Evolutionary conservation across 805 yeast genomes (phyloP), one percentile per base, ranked within the genome.

Genomic region (Citeromyces nyonsensis): DNA sequence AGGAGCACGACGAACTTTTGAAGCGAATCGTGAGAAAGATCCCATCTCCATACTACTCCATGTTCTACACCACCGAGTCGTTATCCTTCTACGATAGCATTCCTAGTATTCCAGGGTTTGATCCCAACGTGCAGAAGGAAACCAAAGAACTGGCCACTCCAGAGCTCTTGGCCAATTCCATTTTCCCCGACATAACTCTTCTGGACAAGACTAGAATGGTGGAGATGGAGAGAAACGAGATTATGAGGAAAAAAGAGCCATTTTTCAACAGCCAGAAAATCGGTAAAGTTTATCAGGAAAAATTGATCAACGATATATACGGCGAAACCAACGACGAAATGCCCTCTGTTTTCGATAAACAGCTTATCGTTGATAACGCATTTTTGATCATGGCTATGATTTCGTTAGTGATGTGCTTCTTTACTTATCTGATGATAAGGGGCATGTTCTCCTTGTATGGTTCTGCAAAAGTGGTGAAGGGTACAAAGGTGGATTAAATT

Each of bases 11-110:
- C 38, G 35, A 38, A 2, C 38, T 56, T 10, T 37, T 82, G 8
- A 58, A 78, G 33, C 59, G 61, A 12, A 60, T 80, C 4, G 38
- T 80, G n/a, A 65, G 80, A 25, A 71, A 69, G 34, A 49, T 80
- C 9, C 95, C 95, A 1, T 63, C 86, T 0, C 94, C 95, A 0
- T 67, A 69, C 37, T 66, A 64, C 35, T 59, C 84, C 2, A 53
- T 85, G 2, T 49, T 83, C 2, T 57, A 73, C 36, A 70, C 85
- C 0, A 60, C 76, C 8, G 42, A 46, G 3, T 48, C 57, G 3
- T 26, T 41, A 2, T 36, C 35, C 3, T 39, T 42, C 3, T 43
- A 45, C n/a, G 48, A 48, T 32, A 14, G 31, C 40, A 26, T 25
- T 28, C 15, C 33, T 39, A n/a, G 36, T 35, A 10, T 42, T 15